Evolutionary conservation across 2,329 filamentous ascomycete genomes (phyloP).

Genomic region (Aspergillus floridensis): DNA sequence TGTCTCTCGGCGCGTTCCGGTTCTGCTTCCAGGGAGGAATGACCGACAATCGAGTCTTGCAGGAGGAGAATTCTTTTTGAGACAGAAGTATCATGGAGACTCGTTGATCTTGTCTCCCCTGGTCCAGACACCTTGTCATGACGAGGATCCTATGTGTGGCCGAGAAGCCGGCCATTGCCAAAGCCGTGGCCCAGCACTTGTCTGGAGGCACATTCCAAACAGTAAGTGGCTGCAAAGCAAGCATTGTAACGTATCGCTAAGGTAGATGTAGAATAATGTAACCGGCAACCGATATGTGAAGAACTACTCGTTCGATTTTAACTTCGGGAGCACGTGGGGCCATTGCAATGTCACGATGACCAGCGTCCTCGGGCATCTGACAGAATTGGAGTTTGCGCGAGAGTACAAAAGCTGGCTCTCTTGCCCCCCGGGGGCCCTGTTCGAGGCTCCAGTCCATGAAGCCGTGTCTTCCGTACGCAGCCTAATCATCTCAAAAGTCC

Average conservation of each 20-base stretch:
- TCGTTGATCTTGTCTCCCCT: not conserved
- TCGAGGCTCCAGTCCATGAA: slow-evolving; percentile 73
- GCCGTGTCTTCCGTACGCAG: slow-evolving; percentile 62
- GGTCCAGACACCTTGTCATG: slow-evolving; percentile 7
- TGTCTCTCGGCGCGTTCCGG: slow-evolving; percentile 8
- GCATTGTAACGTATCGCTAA: slow-evolving; percentile 16
- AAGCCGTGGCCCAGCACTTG: slow-evolving; percentile 86
- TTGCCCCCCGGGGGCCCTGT: slow-evolving; percentile 75
- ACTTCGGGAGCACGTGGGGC: slow-evolving; percentile 79
- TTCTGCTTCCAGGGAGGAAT: not conserved
- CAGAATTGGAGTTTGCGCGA: slow-evolving; percentile 70
- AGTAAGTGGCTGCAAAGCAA: slow-evolving; percentile 50
- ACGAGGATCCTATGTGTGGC: slow-evolving; percentile 68
- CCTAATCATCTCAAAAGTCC: not conserved
- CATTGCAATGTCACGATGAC: slow-evolving; percentile 88
- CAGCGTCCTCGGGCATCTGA: slow-evolving; percentile 84
- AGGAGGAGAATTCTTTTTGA: not conserved
- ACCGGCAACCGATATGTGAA: slow-evolving; percentile 74
- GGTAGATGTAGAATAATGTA: slow-evolving; percentile 60
- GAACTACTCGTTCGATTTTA: slow-evolving; percentile 89
- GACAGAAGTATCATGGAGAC: not conserved
- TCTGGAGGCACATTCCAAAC: slow-evolving; percentile 70
- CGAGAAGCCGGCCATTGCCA: slow-evolving; percentile 92
- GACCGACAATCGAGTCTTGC: not conserved
- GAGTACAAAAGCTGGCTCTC: slow-evolving; percentile 77